Evolutionary conservation across 371 early-diverging fungal genomes (phyloP), one percentile per base, ranked within the genome.

Genomic region (Syncephalastrum contaminatum): DNA sequence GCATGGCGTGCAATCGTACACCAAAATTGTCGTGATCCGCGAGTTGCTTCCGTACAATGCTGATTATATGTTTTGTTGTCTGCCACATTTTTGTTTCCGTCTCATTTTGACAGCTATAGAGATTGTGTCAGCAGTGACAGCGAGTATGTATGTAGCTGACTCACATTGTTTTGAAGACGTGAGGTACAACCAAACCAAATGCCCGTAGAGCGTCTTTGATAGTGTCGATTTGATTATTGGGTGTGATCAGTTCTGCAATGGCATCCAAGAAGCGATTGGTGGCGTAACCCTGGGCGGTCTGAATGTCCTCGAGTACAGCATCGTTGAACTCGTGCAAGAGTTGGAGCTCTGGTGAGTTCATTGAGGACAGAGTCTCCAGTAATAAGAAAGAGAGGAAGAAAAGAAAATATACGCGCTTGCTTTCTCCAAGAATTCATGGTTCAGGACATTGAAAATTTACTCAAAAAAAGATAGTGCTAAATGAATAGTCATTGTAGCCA

Each of bases 31-130:
- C 43, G 65, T 73, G 69, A 3, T 58, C n/a, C 2, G 65, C 51
- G 4, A 75, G 54, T 13, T 51, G 43, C 4, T 53, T 54, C 14
- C 63, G 60, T 1, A 75, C 58, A 3, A 56, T 51, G 14, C 56
- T 42, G 21, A 73, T 67, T 21, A 82, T 48, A 0, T 54, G 45
- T 7, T 24, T 30, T 15, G 72, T 56, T 2, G 57, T 63, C 30
- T 73, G 58, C 82, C 82, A 79, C 62, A 77, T 62, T 14, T 56
- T 62, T 40, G 57, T 58, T 54, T 82, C 80, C 4, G 67, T 62
- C 63, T 70, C 69, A 53, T 77, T 79, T 56, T 77, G 67, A 51
- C 72, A 73, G 20, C 82, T 77, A 43, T 43, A 13, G 16, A 56
- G 7, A 52, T 41, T n/a, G 52, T 10, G 40, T 51, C 18, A 19